Evolutionary conservation across 805 yeast genomes (phyloP).

Genomic region (Metschnikowia picachoensis): DNA sequence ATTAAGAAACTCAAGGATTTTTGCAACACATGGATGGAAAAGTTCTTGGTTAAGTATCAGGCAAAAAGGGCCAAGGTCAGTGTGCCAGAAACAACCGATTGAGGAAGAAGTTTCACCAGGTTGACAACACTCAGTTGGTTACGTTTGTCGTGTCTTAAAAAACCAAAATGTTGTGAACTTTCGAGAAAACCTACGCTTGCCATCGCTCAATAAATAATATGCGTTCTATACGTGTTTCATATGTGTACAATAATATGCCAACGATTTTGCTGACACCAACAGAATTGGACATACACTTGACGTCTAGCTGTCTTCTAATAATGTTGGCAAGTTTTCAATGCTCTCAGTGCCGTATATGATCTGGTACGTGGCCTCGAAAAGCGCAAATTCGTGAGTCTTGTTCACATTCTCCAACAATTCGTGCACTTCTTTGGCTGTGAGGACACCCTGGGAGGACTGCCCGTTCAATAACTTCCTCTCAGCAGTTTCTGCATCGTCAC

Average conservation of each 20-base stretch:
- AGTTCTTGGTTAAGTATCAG: constrained; percentile 48
- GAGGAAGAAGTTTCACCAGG: too few species aligned
- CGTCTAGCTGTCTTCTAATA: constrained; percentile 42
- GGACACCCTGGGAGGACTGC: constrained; percentile 93
- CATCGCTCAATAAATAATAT: too few species aligned
- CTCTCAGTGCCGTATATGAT: constrained; percentile 73
- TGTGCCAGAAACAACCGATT: neutral
- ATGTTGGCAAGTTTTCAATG: constrained; percentile 70
- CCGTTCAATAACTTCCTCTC: constrained; percentile 89
- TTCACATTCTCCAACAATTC: constrained; percentile 61
- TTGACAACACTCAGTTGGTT: too few species aligned
- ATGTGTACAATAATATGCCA: too few species aligned
- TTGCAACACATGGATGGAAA: constrained; percentile 61
- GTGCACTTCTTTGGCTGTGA: constrained; percentile 88
- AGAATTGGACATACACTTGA: neutral
- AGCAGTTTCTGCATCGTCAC: constrained; percentile 72
- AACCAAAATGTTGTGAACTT: too few species aligned
- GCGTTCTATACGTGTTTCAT: neutral
- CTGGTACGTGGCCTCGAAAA: constrained; percentile 74
- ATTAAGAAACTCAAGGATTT: constrained; percentile 66
- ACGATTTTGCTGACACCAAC: too few species aligned
- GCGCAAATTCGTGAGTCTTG: constrained; percentile 70
- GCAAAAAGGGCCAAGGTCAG: constrained; percentile 29
- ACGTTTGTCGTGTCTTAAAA: neutral
- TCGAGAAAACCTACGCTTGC: too few species aligned